phyloP scores from a whole-genome alignment of 2,329 filamentous ascomycete species.

The Mollisia scopiformis region DNA sequence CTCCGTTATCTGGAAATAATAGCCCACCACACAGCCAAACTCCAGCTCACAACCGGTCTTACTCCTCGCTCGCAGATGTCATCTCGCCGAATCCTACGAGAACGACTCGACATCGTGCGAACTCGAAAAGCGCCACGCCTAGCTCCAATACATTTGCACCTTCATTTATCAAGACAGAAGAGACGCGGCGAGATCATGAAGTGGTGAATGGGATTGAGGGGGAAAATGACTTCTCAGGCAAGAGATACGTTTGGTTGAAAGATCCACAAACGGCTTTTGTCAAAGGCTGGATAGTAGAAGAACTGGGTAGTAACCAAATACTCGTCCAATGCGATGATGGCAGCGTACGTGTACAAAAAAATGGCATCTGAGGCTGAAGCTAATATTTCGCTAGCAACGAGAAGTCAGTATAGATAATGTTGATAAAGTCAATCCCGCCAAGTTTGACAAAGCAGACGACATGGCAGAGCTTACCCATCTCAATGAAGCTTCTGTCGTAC shows the following conservation, averaged over 20 bases:
- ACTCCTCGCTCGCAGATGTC: constrained; percentile 50
- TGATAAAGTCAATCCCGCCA: constrained; percentile 98
- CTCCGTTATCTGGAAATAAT: constrained; percentile 37
- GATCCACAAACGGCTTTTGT: constrained; percentile 88
- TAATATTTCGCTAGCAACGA: constrained; percentile 66
- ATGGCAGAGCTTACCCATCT: constrained; percentile 98
- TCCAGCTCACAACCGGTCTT: constrained; percentile 61
- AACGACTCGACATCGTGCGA: constrained; percentile 49
- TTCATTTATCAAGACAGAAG: constrained; percentile 91
- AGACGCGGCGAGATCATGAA: constrained; percentile 62
- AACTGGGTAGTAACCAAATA: constrained; percentile 69
- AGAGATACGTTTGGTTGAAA: constrained; percentile 96
- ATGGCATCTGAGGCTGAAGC: neutral
- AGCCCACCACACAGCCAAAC: constrained; percentile 59
- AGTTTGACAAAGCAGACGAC: constrained; percentile 98
- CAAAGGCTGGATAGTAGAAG: constrained; percentile 88
- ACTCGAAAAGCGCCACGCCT: constrained; percentile 67
- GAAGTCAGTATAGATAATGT: constrained; percentile 85
- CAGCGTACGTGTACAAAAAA: constrained; percentile 58
- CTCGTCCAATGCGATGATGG: constrained; percentile 94
- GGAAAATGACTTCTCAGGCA: constrained; percentile 98
- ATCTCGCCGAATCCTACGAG: constrained; percentile 32
- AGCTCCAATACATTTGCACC: constrained; percentile 88
- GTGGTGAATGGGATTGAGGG: constrained; percentile 80
- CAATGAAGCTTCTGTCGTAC: constrained; percentile 96